Conservation (phyloP, 1,284 basidiomycete species). For the Albatrellus sp. region DNA sequence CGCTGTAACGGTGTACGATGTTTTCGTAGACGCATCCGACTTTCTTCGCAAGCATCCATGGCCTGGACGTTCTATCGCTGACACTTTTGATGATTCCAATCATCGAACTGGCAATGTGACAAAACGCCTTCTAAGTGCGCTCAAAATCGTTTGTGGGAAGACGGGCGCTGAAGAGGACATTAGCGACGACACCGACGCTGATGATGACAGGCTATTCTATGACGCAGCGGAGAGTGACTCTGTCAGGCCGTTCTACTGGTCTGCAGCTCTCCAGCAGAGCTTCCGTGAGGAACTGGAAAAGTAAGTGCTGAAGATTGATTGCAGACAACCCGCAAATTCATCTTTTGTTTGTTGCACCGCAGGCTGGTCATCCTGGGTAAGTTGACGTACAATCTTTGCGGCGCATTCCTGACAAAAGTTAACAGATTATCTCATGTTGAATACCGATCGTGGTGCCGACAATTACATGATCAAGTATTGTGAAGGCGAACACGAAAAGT, state of each 20-base stretch:
- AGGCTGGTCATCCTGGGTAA: conserved; percentile 75
- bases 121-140: conserved; percentile 51
- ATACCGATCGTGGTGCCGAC: conserved; percentile 75
- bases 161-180: conserved; percentile 62
- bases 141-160: conserved; percentile 69
- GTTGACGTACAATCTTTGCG: conserved; percentile 4
- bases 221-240: conserved; percentile 48
- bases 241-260: conserved; percentile 71
- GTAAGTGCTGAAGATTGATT: conserved; percentile 24
- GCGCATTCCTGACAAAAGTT: conserved; percentile 1
- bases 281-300: conserved; percentile 85
- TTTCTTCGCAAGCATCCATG: conserved; percentile 80
- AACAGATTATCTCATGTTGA: conserved; percentile 79
- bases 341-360: conserved; percentile 6
- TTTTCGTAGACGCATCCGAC: conserved; percentile 62
- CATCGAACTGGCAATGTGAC: conserved; percentile 53
- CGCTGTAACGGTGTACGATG: not conserved
- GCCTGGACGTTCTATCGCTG: conserved; percentile 74
- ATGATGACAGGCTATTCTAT: conserved; percentile 54
- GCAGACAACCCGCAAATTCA: conserved; percentile 1
- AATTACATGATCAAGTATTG: conserved; percentile 87
- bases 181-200: conserved; percentile 54
- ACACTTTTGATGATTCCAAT: conserved; percentile 74
- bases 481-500: conserved; percentile 62
- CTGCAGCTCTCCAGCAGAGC: conserved; percentile 56